Conservation (phyloP, 345 rosid genomes). For the Eucalyptus urophylla region DNA sequence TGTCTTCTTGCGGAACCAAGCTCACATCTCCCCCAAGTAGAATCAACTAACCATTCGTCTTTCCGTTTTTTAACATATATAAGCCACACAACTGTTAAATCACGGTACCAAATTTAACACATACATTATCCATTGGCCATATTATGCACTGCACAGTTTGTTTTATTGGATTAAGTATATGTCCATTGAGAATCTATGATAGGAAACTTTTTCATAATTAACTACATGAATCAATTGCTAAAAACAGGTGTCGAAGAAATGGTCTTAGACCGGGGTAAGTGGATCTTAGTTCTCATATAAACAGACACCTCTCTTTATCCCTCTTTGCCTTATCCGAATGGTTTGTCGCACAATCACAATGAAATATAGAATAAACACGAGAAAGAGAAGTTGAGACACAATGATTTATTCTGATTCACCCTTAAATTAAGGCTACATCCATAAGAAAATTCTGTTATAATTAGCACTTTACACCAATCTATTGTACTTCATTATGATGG, state of each 20-base stretch:
- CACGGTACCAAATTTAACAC: neutral
- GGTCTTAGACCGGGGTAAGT: neutral
- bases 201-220: neutral
- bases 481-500: neutral
- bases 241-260: neutral
- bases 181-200: neutral
- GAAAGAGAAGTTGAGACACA: neutral
- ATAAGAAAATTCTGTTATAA: too few species aligned
- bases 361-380: too few species aligned
- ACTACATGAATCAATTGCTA: neutral
- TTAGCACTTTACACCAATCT: neutral
- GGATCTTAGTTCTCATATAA: neutral
- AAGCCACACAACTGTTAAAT: neutral
- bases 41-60: neutral
- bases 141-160: neutral
- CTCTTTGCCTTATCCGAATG: neutral
- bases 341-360: neutral
- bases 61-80: neutral
- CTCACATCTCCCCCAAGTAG: neutral
- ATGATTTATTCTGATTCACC: too few species aligned
- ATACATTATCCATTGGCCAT: neutral
- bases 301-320: neutral
- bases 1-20: neutral
- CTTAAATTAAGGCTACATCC: neutral
- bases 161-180: neutral